Evolutionary conservation across 2,329 filamentous ascomycete genomes (phyloP), one percentile per base, ranked within the genome.

Genomic region (Rhytidhysteron rufulum): DNA sequence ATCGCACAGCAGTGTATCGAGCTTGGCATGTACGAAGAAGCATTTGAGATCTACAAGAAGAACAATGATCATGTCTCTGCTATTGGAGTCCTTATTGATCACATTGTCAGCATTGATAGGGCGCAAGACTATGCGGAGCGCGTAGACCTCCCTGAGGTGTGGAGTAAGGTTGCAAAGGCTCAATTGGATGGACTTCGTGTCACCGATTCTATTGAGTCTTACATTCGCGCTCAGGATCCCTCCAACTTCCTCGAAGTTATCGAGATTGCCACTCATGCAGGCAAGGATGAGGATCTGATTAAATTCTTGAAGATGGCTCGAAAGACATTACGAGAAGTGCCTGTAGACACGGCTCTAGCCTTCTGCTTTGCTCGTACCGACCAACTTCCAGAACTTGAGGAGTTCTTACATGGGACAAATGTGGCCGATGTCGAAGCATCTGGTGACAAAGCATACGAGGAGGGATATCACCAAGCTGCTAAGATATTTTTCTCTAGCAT

Each of bases 401-500:
- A 98, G 66, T 98, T 98, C 78, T 74, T 98, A 45, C 86, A 88
- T 42, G 82, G 82, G 20, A 90, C 88, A 40, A 98, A 98, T 53
- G 93, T 97, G 46, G 91, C 93, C 39, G 90, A 98, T 65, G 79
- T 97, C 39, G 93, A 98, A 65, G 87, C 93, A 54, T 97, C 89
- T 44, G 93, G 93, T 74, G 93, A 98, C 77, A 96, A 96, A 76
- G 91, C 93, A 17, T 97, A 95, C 54, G 86, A 83, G 48, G 93
- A 98, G 70, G 91, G 91, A 45, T 83, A 88, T 60, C 91, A 93
- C 60, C 86, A 97, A 74, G 93, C 93, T 31, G 88, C 93, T 50
- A 98, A 98, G 80, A 97, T 98, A 61, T 98, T 97, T 79, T 98
- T 83, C 74, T 88, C 82, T 41, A 97, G 88, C 72, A 95, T 98